phyloP scores from a whole-genome alignment of 768 basidiomycete genomes.

The Lyophyllum decastes region DNA sequence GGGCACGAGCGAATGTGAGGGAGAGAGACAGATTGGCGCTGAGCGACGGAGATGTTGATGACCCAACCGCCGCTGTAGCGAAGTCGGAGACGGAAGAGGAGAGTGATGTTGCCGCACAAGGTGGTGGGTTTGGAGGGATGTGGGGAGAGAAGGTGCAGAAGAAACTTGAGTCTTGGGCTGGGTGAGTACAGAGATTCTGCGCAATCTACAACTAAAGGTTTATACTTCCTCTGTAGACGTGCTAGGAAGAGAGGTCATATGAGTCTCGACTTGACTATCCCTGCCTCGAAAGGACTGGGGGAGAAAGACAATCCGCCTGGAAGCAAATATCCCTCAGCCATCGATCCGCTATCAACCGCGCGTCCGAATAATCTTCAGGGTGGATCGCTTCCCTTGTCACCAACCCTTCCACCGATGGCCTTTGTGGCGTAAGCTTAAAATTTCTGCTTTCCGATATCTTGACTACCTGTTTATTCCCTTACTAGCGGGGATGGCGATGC shows the following conservation, averaged over 20 bases:
- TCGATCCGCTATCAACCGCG: slow-evolving; percentile 6
- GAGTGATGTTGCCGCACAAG: slow-evolving; percentile 32
- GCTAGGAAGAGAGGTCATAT: slow-evolving; percentile 24
- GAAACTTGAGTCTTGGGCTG: slow-evolving; percentile 47
- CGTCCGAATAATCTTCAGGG: slow-evolving; percentile 8
- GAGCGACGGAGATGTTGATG: slow-evolving; percentile 45
- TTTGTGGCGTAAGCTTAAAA: slow-evolving; percentile 26
- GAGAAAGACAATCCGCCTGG: slow-evolving; percentile 2
- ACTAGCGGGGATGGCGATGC: slow-evolving; percentile 22
- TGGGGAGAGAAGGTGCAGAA: slow-evolving; percentile 46
- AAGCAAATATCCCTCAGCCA: not conserved
- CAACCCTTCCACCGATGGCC: slow-evolving; percentile 31
- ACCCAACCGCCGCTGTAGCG: slow-evolving; percentile 14
- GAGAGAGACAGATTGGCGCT: slow-evolving; percentile 23
- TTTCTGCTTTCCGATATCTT: too few species aligned
- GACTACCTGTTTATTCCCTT: not conserved
- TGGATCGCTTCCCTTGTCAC: slow-evolving; percentile 28
- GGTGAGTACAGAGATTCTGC: slow-evolving; percentile 26
- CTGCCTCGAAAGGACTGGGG: slow-evolving; percentile 10
- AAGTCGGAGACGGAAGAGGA: slow-evolving; percentile 48
- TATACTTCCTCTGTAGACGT: slow-evolving; percentile 12
- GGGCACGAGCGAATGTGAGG: slow-evolving; percentile 13
- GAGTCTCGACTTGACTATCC: slow-evolving; percentile 17
- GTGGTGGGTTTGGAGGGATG: slow-evolving; percentile 31
- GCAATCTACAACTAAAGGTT: not conserved